phyloP scores from a whole-genome alignment of 2,329 filamentous ascomycete genomes.

The Colletotrichum simmondsii region DNA sequence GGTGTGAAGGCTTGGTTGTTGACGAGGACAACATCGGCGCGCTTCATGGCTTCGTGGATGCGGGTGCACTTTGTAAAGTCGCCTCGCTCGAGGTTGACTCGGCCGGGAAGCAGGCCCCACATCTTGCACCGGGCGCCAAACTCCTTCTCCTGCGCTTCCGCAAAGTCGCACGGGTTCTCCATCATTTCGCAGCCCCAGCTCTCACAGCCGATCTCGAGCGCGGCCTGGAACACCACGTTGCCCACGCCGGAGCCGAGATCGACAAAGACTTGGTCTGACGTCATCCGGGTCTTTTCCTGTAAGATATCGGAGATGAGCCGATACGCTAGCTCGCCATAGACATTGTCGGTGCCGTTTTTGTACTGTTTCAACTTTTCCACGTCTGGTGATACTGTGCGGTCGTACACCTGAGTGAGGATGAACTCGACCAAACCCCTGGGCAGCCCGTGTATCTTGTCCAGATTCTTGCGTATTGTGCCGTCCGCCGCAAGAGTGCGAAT shows the following conservation, averaged over 20 bases:
- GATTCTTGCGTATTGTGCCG: conserved; percentile 77
- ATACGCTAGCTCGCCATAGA: conserved; percentile 92
- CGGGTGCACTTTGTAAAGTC: conserved; percentile 82
- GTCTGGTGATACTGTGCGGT: conserved; percentile 89
- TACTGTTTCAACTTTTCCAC: conserved; percentile 88
- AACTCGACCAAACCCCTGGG: conserved; percentile 80
- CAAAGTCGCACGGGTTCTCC: conserved; percentile 87
- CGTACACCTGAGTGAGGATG: conserved; percentile 89
- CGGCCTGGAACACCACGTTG: conserved; percentile 94
- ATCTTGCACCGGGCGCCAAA: conserved; percentile 86
- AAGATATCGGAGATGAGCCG: conserved; percentile 88
- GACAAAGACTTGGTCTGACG: conserved; percentile 87
- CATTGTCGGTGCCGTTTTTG: conserved; percentile 89
- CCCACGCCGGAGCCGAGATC: conserved; percentile 96
- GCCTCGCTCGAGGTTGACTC: conserved; percentile 82
- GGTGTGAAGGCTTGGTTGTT: conserved; percentile 98
- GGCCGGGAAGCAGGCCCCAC: conserved; percentile 87
- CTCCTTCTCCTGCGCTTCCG: conserved; percentile 82
- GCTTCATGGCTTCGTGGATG: conserved; percentile 79
- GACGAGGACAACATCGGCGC: conserved; percentile 94
- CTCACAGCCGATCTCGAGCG: conserved; percentile 91
- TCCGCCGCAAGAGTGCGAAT: conserved; percentile 74
- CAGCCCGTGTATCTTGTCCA: conserved; percentile 76
- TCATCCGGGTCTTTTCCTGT: conserved; percentile 78
- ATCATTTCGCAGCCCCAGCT: conserved; percentile 98